phyloP scores from a whole-genome alignment of 176 grass and related monocot species.

The Dactylis glomerata region DNA sequence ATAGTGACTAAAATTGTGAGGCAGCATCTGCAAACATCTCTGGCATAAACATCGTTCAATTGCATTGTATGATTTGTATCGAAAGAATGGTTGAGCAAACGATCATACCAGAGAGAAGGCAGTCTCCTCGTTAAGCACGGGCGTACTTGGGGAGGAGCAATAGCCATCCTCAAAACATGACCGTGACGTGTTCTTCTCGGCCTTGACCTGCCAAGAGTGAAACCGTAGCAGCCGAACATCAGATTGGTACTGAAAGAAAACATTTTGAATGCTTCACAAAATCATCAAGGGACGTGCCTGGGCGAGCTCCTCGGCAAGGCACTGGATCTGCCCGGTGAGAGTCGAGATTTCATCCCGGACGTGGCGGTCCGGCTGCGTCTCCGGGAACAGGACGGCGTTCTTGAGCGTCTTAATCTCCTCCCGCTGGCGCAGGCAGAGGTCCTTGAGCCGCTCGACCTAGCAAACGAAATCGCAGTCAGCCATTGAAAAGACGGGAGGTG shows the following conservation, averaged over 20 bases:
- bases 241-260: background rate
- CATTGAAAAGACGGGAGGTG: background rate
- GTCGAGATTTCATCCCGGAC: conserved; percentile 80
- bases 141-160: conserved; percentile 59
- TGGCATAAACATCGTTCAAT: background rate
- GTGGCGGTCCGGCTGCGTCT: conserved; percentile 54
- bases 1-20: background rate
- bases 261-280: background rate
- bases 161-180: conserved; percentile 59
- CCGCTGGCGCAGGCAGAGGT: conserved; percentile 83
- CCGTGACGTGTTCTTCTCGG: conserved; percentile 52
- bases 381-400: conserved; percentile 83
- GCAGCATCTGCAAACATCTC: background rate
- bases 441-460: conserved; percentile 87
- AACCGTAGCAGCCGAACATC: background rate
- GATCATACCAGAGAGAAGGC: conserved; percentile 61
- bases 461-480: background rate
- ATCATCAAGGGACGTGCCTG: conserved; percentile 45
- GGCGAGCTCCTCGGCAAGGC: conserved; percentile 89
- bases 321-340: conserved; percentile 84
- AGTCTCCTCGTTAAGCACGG: conserved; percentile 47
- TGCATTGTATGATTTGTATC: no score
- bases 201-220: conserved; percentile 56
- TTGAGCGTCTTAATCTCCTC: conserved; percentile 90
- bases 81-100: background rate